phyloP scores from a whole-genome alignment of 2,329 filamentous ascomycete species.

The Thielaviopsis cerberus region DNA sequence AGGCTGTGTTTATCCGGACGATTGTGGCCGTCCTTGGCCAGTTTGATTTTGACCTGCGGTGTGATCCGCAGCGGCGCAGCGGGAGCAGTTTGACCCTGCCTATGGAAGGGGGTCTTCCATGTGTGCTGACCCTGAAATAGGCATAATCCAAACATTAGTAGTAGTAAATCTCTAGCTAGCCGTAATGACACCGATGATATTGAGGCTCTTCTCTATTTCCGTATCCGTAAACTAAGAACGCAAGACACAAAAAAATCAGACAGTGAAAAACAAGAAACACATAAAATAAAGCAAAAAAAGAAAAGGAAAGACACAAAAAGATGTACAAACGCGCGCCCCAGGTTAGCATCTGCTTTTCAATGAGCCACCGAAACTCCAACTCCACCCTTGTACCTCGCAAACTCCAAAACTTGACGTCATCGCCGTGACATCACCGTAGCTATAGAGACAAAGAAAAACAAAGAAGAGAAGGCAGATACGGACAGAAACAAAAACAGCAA shows the following conservation, averaged over 20 bases:
- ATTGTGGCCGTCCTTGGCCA: constrained; percentile 28
- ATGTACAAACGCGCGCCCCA: neutral
- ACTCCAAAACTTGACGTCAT: neutral
- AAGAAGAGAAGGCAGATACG: neutral
- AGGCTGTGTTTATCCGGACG: constrained; percentile 37
- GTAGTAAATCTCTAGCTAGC: neutral
- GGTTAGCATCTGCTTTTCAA: neutral
- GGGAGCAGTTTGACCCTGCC: constrained; percentile 43
- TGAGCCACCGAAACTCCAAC: neutral
- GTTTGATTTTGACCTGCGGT: constrained; percentile 29
- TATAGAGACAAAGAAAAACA: neutral
- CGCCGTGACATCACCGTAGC: neutral
- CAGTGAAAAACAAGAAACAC: neutral
- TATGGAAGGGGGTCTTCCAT: constrained; percentile 42
- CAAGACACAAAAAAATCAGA: neutral
- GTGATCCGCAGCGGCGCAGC: constrained; percentile 21
- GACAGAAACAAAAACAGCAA: neutral
- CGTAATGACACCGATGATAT: neutral
- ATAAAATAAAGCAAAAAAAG: neutral
- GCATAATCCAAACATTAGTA: neutral
- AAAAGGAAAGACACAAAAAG: neutral
- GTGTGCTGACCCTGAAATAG: constrained; percentile 17
- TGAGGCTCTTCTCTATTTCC: neutral
- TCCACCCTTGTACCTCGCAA: neutral
- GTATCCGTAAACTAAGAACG: neutral